Percentiles rank a stretch among this genome's conserved stretches.
phyloP scores from a whole-genome alignment of 2,329 filamentous ascomycete species.

The Exophiala sp. region DNA sequence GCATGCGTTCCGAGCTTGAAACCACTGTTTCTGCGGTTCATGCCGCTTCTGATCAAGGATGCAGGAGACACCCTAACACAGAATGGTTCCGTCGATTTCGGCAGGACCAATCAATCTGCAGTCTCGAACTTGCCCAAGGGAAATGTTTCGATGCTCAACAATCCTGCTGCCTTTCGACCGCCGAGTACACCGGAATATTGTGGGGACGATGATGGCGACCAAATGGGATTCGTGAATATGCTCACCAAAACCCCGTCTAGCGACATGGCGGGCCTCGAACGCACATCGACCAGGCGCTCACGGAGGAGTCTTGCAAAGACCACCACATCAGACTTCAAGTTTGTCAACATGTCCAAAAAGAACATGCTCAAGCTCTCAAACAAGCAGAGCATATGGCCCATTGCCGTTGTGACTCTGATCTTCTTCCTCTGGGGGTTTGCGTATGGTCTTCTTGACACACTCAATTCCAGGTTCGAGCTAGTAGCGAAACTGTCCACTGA shows the following conservation, averaged over 20 bases:
- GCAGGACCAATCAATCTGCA: conserved; percentile 21
- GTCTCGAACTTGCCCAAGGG: not conserved
- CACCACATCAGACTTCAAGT: conserved; percentile 55
- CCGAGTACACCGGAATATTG: conserved; percentile 22
- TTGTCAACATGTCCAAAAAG: conserved; percentile 56
- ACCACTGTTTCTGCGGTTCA: conserved; percentile 67
- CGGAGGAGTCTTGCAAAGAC: conserved; percentile 25
- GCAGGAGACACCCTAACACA: conserved; percentile 30
- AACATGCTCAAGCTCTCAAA: conserved; percentile 59
- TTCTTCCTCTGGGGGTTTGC: conserved; percentile 91
- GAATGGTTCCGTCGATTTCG: conserved; percentile 15
- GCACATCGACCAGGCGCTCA: conserved; percentile 34
- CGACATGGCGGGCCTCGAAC: conserved; percentile 19
- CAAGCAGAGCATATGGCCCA: conserved; percentile 55
- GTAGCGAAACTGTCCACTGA: conserved; percentile 48
- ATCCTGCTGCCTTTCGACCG: conserved; percentile 27
- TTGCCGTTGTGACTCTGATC: conserved; percentile 67
- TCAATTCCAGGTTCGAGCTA: conserved; percentile 63
- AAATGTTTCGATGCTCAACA: conserved; percentile 25
- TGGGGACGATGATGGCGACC: conserved; percentile 25
- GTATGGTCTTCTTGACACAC: conserved; percentile 77
- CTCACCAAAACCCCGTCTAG: conserved; percentile 16
- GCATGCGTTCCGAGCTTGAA: conserved; percentile 92
- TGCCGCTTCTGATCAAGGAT: conserved; percentile 57
- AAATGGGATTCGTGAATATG: conserved; percentile 30